phyloP scores from a whole-genome alignment of 208 protist genomes.

The Hexamita inflata region DNA sequence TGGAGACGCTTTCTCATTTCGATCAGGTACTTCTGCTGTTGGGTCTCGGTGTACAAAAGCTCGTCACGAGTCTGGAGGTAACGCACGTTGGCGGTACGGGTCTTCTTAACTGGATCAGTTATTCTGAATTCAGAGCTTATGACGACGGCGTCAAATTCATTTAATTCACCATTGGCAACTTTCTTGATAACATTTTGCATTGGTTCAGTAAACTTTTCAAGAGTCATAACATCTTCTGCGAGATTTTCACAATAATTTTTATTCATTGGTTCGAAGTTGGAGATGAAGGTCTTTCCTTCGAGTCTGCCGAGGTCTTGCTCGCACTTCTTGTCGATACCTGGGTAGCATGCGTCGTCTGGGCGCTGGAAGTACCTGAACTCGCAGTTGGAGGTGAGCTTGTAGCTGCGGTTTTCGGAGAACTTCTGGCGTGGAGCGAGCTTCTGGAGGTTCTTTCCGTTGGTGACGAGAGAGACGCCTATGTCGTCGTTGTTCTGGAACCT shows the following conservation, averaged over 20 bases:
- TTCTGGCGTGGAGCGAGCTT: not conserved
- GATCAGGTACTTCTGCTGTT: slow-evolving; percentile 27
- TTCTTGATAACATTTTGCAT: slow-evolving; percentile 29
- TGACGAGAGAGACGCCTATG: slow-evolving; percentile 40
- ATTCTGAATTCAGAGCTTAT: slow-evolving; percentile 28
- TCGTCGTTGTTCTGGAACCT: slow-evolving; percentile 49
- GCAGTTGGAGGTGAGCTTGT: slow-evolving; percentile 43
- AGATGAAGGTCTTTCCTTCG: slow-evolving; percentile 37
- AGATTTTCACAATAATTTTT: slow-evolving; percentile 1
- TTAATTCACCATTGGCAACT: not conserved
- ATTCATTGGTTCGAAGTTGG: slow-evolving; percentile 45
- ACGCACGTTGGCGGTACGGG: slow-evolving; percentile 35
- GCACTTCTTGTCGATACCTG: slow-evolving; percentile 39
- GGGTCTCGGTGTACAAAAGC: not conserved
- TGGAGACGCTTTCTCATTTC: slow-evolving; percentile 24
- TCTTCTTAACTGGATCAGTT: slow-evolving; percentile 26
- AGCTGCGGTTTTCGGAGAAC: not conserved
- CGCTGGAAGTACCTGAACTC: slow-evolving; percentile 50
- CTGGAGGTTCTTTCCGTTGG: slow-evolving; percentile 20
- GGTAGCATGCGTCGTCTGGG: slow-evolving; percentile 44
- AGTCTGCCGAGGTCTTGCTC: slow-evolving; percentile 22
- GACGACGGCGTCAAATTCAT: not conserved
- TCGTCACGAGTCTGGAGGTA: slow-evolving; percentile 38
- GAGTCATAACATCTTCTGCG: slow-evolving; percentile 27
- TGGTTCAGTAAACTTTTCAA: slow-evolving; percentile 43